A percentile compares a stretch with the other conserved stretches of the same genome.
Conservation (phyloP, 1,284 basidiomycete genomes). For the Cutaneotrichosporon mucoides region DNA sequence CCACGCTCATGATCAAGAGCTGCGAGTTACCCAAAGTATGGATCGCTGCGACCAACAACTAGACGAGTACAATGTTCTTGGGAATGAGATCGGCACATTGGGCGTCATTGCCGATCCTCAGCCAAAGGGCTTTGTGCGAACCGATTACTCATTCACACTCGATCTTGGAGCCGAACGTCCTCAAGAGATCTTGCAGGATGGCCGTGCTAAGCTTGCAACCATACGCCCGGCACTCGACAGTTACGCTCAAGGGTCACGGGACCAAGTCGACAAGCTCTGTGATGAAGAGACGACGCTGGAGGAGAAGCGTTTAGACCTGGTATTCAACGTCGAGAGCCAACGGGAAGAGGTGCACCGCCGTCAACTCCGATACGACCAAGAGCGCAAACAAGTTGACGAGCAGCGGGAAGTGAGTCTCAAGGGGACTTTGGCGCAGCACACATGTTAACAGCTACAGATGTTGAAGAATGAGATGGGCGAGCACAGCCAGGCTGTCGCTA, state of each 20-base stretch:
- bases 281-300: conserved; percentile 70
- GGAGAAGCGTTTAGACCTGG: conserved; percentile 67
- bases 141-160: conserved; percentile 68
- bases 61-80: conserved; percentile 66
- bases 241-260: conserved; percentile 64
- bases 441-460: conserved; percentile 21
- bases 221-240: conserved; percentile 67
- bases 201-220: conserved; percentile 61
- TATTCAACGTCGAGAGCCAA: conserved; percentile 39
- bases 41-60: conserved; percentile 72
- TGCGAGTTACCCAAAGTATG: conserved; percentile 68
- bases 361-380: conserved; percentile 52
- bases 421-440: no score
- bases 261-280: conserved; percentile 63
- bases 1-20: conserved; percentile 66
- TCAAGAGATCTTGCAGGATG: conserved; percentile 58
- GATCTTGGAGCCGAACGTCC: conserved; percentile 67
- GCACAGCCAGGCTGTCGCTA: conserved; percentile 32
- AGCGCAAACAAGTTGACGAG: conserved; percentile 66
- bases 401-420: conserved; percentile 61
- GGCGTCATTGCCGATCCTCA: conserved; percentile 28
- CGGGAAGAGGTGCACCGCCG: conserved; percentile 65
- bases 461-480: conserved; percentile 31
- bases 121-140: conserved; percentile 7
- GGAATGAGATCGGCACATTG: conserved; percentile 67